A percentile compares a stretch with the other conserved stretches of the same genome.
Evolutionary conservation across 2,329 filamentous ascomycete species (phyloP).

Genomic region (Colletotrichum cordylinicola): DNA sequence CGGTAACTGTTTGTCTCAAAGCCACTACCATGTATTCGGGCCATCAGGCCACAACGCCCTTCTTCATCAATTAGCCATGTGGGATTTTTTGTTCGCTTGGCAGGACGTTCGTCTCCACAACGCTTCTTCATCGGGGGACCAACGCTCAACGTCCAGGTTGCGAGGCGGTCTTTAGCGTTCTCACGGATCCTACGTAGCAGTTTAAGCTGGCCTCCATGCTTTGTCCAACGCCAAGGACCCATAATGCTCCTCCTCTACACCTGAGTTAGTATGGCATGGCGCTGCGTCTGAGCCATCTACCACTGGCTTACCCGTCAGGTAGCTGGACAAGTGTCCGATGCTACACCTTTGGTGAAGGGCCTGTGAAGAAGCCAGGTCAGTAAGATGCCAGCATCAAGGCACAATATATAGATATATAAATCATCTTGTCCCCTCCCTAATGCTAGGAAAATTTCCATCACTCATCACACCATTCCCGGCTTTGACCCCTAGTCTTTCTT

Average conservation of each 20-base stretch:
- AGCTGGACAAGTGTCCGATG: neutral
- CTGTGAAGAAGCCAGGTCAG: neutral
- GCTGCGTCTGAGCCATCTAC: neutral
- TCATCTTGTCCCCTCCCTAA: neutral
- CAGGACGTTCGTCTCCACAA: neutral
- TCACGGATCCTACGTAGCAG: neutral
- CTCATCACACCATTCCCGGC: neutral
- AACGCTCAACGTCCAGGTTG: neutral
- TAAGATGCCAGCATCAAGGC: neutral
- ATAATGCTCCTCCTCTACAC: neutral
- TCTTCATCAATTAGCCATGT: neutral
- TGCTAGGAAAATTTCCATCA: neutral
- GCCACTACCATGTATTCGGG: neutral
- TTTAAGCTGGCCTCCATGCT: neutral
- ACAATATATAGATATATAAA: neutral
- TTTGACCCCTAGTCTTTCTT: neutral
- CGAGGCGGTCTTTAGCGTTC: neutral
- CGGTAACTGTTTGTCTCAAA: neutral
- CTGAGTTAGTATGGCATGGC: neutral
- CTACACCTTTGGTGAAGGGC: neutral
- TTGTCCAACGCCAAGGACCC: neutral
- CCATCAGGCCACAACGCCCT: neutral
- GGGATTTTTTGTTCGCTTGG: neutral
- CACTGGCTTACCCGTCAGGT: neutral
- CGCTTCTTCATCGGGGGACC: neutral